Evolutionary conservation across 1,139 yeast genomes (phyloP), one percentile per base, ranked within the genome.

Genomic region (Pichia sp.): DNA sequence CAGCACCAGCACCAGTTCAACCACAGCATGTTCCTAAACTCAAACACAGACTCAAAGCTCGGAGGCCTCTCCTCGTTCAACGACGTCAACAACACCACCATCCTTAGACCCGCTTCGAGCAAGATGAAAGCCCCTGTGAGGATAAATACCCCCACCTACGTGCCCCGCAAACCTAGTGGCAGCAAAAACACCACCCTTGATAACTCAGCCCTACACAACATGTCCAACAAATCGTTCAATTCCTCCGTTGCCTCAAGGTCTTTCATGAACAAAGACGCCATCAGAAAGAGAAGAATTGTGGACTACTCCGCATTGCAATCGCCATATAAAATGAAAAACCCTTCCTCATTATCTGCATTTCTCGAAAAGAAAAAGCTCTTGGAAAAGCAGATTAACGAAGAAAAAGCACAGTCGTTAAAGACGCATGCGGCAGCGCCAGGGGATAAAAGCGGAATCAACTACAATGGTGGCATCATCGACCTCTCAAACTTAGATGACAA

Each of bases 221-320:
- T 53, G 27, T 40, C 56, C 1, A 55, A 40, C 24, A 40, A n/a
- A 17, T 40, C 43, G 9, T 8, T 57, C 9, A 55, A 52, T 36
- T 6, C 33, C 4, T 27, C 52, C 4, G 36, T 14, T 6, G 12
- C 27, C n/a, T 24, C 50, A 5, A 47, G 50, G 14, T 44, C 51
- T 7, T 49, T 54, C 10, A 36, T 45, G 14, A n/a, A 48, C 9
- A 52, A 52, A 6, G 61, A 61, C n/a, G 60, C 59, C 20, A 73
- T 76, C 1, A 71, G 79, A 14, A 73, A 75, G 40, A 76, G 74
- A 59, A 64, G 84, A 60, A 80, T 84, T 1, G 83, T 83, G 58
- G 85, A 81, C 60, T 85, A 83, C 62, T 77, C 86, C 0, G 81
- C 82, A 1, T 71, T 83, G 44, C 88, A 89, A 4, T 80, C 87